Conservation (phyloP, 768 basidiomycete species). For the Collybia nuda region DNA sequence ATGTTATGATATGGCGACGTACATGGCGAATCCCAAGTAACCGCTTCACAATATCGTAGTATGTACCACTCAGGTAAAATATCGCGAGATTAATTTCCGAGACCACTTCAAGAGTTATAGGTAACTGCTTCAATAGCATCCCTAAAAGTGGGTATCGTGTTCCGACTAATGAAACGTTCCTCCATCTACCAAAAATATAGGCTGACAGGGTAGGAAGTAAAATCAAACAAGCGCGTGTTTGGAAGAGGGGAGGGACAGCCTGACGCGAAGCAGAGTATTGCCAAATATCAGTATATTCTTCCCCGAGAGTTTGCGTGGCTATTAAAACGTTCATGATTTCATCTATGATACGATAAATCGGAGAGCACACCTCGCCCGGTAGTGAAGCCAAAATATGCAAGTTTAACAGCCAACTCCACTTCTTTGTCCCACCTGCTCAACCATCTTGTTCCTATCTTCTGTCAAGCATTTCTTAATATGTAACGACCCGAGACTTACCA, state of each 20-base stretch:
- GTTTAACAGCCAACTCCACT: conserved; percentile 64
- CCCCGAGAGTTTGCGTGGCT: conserved; percentile 86
- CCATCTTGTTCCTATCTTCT: conserved; percentile 69
- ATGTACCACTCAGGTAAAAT: conserved; percentile 80
- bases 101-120: conserved; percentile 51
- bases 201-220: conserved; percentile 66
- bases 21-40: conserved; percentile 72
- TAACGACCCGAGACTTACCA: conserved; percentile 42
- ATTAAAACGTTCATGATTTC: conserved; percentile 1
- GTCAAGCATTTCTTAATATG: conserved; percentile 2
- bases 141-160: conserved; percentile 34
- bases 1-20: conserved; percentile 3
- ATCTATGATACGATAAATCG: not conserved
- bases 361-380: conserved; percentile 62
- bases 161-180: conserved; percentile 32
- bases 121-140: conserved; percentile 37
- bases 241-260: conserved; percentile 41
- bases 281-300: conserved; percentile 89
- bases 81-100: conserved; percentile 76
- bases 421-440: conserved; percentile 81
- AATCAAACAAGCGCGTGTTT: conserved; percentile 52
- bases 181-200: conserved; percentile 58
- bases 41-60: conserved; percentile 72
- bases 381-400: conserved; percentile 74
- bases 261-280: conserved; percentile 49